A percentile compares a stretch with the other conserved stretches of the same genome.
Evolutionary conservation across 148 eudicot genomes (phyloP).

Genomic region (Chenopodium berlandieri): DNA sequence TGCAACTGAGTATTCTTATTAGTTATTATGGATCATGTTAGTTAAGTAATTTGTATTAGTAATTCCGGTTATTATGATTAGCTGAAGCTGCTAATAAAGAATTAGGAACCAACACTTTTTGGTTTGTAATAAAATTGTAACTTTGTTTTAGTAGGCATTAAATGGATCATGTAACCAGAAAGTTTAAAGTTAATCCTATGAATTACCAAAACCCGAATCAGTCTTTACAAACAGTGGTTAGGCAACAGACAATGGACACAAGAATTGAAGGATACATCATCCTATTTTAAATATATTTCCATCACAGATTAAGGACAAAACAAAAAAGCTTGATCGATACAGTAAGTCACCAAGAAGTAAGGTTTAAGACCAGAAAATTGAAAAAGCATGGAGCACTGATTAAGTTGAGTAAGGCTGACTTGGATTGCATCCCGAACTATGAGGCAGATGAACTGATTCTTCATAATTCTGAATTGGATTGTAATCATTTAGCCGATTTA

Average conservation of each 20-base stretch:
- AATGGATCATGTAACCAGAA: not conserved
- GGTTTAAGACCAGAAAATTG: not conserved
- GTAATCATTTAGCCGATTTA: not conserved
- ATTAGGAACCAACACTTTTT: not conserved
- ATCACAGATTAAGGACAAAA: no score
- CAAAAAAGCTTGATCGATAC: not conserved
- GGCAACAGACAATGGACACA: no score
- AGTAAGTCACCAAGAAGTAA: not conserved
- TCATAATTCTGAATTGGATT: not conserved
- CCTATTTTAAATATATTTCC: not conserved
- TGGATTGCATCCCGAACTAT: not conserved
- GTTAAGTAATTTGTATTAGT: not conserved
- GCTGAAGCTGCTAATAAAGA: not conserved
- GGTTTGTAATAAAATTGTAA: not conserved
- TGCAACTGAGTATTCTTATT: not conserved
- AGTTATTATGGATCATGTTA: not conserved
- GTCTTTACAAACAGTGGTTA: no score
- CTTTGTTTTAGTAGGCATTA: not conserved
- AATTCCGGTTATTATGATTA: not conserved
- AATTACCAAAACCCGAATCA: no score
- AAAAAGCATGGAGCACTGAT: not conserved
- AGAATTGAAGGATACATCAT: not conserved
- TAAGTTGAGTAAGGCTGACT: not conserved
- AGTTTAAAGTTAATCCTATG: not conserved
- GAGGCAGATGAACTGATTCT: conserved; percentile 20